Evolutionary conservation across 345 rosid species (phyloP), one percentile per base, ranked within the genome.

Genomic region (Cardamine chenopodiifolia): DNA sequence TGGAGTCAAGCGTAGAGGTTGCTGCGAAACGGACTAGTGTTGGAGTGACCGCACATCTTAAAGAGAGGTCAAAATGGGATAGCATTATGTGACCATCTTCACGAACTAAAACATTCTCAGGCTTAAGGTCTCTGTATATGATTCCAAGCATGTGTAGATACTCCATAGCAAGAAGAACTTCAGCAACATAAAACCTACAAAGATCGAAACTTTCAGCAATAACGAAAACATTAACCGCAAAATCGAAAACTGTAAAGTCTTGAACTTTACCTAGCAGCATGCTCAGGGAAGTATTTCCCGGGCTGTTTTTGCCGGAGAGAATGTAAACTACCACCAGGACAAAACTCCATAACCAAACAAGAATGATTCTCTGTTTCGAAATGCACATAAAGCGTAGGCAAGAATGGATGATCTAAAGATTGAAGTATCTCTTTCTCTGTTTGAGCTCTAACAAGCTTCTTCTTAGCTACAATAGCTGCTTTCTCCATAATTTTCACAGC

Each of bases 301-400:
- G 87, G 96, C 80, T 89, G 97, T 64, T 84, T 87, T 76, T 91
- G 97, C 79, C 91, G 62, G 65, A 91, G 90, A 25, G 90, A 83
- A 78, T 91, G 90, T 74, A 94, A 74, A 75, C 91, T 97, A 55
- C 98, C 98, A 0, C 96, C 97, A n/a, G 98, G 97, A 75, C 98
- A 94, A 70, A 88, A 91, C 87, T 94, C 98, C 97, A 93, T 91
- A n/a, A 93, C 86, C 80, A 93, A 81, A 82, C 96, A 91, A 19
- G 97, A 80, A 74, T 79, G 82, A 76, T 84, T 89, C 62, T 87
- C 86, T 0, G 98, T 89, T 83, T 94, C 96, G 74, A 94, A 94
- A 71, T 91, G 96, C 0, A 93, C 20, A 35, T 94, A 94, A 50
- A 94, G 84, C 3, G 97, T 86, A 9, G 98, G 98, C 58, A 94